Base-by-base conservation (phyloP, 2,329 filamentous ascomycete species). In the Cladobotryum protrusum region DNA sequence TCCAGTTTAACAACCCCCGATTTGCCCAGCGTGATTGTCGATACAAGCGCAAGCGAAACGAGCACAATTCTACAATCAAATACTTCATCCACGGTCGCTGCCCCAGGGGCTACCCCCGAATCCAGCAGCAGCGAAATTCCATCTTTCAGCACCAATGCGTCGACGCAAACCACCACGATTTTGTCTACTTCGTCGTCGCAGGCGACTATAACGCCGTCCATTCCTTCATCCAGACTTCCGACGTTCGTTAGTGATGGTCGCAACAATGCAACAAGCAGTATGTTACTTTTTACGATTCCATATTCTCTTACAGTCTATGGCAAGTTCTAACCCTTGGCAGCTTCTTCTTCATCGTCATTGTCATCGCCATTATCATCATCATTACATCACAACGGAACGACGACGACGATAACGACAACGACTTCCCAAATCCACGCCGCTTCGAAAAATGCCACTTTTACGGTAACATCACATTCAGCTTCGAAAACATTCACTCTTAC, bases 1-100 rank as follows among this genome's bases (percentile, higher is more conserved):
- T 63, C 68, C 46, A 61, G 73, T 18, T 64, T 71, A 51, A 81
- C 37, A 20, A 19, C 19, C 36, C n/a, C 17, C 36, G 36, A 39
- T n/a, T 19, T 41, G 37, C 37, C 37, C 24, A 29, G 24, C 24
- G 24, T 29, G 24, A 29, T 29, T 29, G 24, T 19, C 15, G 17
- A 20, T 14, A 41, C 9, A 29, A 29, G 24, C 24, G 24, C 24
- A n/a, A 39, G 36, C 14, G 36, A n/a, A 41, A 19, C 37, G 13
- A 19, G 17, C 37, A 41, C 37, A 19, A 41, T 17, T n/a, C 14
- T 17, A 37, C 14, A 8, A 37, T 13, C 35, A n/a, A 17, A 59
- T 39, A 50, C 57, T 24, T 50, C 48, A 9, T 13, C 48, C 17
- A 45, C 18, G 32, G 37, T 32, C 13, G 39, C 48, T 29, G 48